Conservation (phyloP, 208 protist species). For the Naegleria fowleri region DNA sequence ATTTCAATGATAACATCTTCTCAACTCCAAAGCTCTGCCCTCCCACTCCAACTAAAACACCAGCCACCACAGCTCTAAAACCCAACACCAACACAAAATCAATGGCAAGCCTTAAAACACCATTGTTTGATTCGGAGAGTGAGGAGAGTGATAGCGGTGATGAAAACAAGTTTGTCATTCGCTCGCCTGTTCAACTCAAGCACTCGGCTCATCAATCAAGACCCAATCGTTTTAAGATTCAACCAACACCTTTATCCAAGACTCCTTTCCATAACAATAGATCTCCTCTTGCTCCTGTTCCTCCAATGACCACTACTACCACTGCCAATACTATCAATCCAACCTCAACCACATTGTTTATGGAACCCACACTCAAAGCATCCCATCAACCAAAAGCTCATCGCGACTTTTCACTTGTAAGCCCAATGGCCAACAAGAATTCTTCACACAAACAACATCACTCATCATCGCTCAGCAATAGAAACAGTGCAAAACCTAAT, state of each 20-base stretch:
- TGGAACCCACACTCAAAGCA: too few relatives aligned
- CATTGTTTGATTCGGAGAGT: neutral
- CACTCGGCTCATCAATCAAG: too few relatives aligned
- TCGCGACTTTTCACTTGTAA: neutral
- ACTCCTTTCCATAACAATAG: neutral
- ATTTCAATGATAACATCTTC: neutral
- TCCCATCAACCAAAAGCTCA: neutral
- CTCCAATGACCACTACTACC: too few relatives aligned
- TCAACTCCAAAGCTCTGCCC: constrained; percentile 7
- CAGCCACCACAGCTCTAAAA: neutral
- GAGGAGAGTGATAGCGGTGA: neutral
- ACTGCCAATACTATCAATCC: too few relatives aligned
- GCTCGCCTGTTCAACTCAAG: neutral
- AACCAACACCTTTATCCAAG: neutral
- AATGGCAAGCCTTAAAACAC: too few relatives aligned
- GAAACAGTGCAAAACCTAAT: neutral
- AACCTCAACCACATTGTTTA: too few relatives aligned
- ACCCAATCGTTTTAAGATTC: neutral
- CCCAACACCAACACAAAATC: neutral
- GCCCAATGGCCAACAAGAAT: neutral
- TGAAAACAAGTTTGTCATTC: neutral
- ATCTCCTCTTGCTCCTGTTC: neutral
- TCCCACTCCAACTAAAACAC: constrained; percentile 14
- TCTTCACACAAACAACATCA: neutral
- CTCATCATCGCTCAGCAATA: neutral